phyloP scores from a whole-genome alignment of 1,139 yeast species.

The Meyerozyma athensensis region DNA sequence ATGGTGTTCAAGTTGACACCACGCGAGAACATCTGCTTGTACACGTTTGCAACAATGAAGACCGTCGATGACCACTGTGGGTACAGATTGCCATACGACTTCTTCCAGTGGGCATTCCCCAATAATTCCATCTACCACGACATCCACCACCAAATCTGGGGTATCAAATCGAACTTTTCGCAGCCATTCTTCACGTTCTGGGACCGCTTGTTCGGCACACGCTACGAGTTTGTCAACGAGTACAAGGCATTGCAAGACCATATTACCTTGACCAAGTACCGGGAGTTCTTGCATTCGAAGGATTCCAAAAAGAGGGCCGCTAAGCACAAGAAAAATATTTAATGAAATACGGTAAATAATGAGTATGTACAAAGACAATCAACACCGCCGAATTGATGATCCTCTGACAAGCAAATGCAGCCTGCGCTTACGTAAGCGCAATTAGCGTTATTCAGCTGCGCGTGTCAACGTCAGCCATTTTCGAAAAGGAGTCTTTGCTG shows the following conservation, averaged over 20 bases:
- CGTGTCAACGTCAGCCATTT: too few species aligned
- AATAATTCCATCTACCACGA: slow-evolving; percentile 95
- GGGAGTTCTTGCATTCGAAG: slow-evolving; percentile 51
- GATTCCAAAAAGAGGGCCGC: slow-evolving; percentile 6
- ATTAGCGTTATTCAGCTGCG: too few species aligned
- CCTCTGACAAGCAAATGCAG: not conserved
- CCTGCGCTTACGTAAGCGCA: not conserved
- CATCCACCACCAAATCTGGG: slow-evolving; percentile 95
- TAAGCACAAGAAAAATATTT: slow-evolving; percentile 1
- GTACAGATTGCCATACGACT: slow-evolving; percentile 83
- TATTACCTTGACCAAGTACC: slow-evolving; percentile 59
- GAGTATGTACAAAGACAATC: not conserved
- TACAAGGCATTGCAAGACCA: slow-evolving; percentile 54
- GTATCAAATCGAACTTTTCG: slow-evolving; percentile 88
- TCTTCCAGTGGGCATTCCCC: slow-evolving; percentile 85
- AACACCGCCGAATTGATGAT: not conserved
- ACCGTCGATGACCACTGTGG: slow-evolving; percentile 99
- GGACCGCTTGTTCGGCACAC: slow-evolving; percentile 72
- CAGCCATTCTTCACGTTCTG: slow-evolving; percentile 96
- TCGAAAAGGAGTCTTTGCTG: too few species aligned
- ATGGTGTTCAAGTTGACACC: slow-evolving; percentile 59
- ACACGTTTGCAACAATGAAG: slow-evolving; percentile 85
- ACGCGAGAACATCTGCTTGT: slow-evolving; percentile 70
- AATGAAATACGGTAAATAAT: not conserved
- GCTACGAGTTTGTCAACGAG: slow-evolving; percentile 61